Base-by-base conservation (phyloP, 345 rosid species). In the Syzygium grande region DNA sequence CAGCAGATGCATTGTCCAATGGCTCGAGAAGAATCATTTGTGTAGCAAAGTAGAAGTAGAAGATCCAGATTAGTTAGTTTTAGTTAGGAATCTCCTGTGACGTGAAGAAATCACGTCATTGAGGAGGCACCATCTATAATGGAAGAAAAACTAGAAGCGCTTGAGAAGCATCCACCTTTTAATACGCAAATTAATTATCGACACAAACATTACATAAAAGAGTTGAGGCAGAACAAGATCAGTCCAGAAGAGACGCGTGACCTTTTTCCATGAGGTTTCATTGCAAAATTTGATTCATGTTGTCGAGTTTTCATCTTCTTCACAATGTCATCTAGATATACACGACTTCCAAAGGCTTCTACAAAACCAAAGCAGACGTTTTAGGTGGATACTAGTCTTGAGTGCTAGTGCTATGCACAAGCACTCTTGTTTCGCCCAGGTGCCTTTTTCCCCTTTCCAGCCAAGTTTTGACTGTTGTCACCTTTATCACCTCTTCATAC, bases 41-140 rank as follows among this genome's bases (percentile, higher is more conserved):
- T 38, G 41, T 38, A 38, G 41, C 41, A 38, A 38, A 38, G 41
- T 38, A 38, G 41, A 38, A 38, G 41, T 38, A 38, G 41, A 38
- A 38, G 41, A 38, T 38, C 41, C 4, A 38, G 41, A 38, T 38
- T 38, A 38, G 41, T 38, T 38, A 38, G 41, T 38, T 38, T 38
- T n/a, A 51, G 11, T 11, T 51, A 51, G 52, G 52, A 2, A 55
- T 55, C 4, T 58, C 63, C 99, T 95, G 92, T 61, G 87, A 84
- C 43, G 43, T 85, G 63, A 30, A 16, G 53, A 27, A 30, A 83
- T 8, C 29, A 56, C 43, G 51, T 41, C 89, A 84, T 53, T 68
- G 27, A 68, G 15, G 52, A 14, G 17, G 34, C 14, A 46, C 11
- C 61, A 56, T 10, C 13, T 3, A 56, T 56, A 4, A 22, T 56